These are phyloP conservation scores for Keithomyces neogunnii DNA, from an alignment of 2,329 filamentous ascomycete species.

Conservation along the genomic window DNA sequence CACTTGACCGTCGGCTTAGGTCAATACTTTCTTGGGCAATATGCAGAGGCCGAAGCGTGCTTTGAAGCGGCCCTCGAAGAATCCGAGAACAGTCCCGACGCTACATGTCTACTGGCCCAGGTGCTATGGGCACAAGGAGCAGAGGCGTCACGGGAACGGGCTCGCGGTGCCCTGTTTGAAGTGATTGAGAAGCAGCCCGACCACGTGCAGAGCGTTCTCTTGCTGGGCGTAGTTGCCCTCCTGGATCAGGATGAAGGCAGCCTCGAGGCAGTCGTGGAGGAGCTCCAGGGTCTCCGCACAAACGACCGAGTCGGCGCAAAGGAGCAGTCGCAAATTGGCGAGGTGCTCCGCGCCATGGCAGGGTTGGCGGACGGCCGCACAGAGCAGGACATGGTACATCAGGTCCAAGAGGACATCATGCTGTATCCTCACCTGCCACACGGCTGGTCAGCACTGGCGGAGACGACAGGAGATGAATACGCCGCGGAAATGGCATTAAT, in stretches of 20 bases:
- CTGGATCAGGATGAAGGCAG: constrained; percentile 73
- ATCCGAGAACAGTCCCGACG: constrained; percentile 67
- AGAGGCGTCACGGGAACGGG: constrained; percentile 63
- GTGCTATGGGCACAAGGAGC: constrained; percentile 87
- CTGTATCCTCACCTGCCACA: constrained; percentile 69
- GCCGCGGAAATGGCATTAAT: constrained; percentile 70
- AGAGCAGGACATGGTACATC: constrained; percentile 45
- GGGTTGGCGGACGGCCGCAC: constrained; percentile 41
- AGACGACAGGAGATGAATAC: constrained; percentile 43
- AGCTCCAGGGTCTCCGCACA: constrained; percentile 65
- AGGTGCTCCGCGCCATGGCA: constrained; percentile 68
- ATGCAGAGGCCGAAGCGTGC: constrained; percentile 64
- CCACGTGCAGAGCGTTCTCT: constrained; percentile 70
- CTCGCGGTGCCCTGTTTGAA: constrained; percentile 71
- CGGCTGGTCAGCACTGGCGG: constrained; percentile 71
- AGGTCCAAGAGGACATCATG: constrained; percentile 71
- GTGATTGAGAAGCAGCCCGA: constrained; percentile 65
- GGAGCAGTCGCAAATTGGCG: constrained; percentile 63
- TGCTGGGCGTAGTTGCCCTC: constrained; percentile 77
- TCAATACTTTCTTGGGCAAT: constrained; percentile 60
- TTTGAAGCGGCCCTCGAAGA: constrained; percentile 76
- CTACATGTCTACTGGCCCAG: constrained; percentile 80
- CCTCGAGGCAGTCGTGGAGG: constrained; percentile 69
- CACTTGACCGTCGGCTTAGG: constrained; percentile 81
- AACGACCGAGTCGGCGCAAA: constrained; percentile 52